Evolutionary conservation across 2,329 filamentous ascomycete species (phyloP), one percentile per base, ranked within the genome.

Genomic region (Lasiodiplodia hormozganensis): DNA sequence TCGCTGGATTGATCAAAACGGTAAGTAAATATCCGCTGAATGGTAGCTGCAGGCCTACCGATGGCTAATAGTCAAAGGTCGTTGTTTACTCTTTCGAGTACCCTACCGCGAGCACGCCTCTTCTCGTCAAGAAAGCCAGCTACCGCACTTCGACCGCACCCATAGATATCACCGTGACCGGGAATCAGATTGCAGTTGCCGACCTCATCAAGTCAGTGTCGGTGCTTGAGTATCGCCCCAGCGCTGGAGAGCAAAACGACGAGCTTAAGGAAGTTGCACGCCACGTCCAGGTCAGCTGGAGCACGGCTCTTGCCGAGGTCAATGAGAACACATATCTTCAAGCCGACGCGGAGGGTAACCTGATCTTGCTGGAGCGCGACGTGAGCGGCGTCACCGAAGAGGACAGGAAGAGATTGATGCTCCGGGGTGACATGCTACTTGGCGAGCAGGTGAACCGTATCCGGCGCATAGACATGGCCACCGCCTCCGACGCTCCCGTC

Each of bases 401-500:
- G 65, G 93, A 97, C 73, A 87, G 86, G 69, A 86, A 86, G 62
- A 85, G 89, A 34, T 81, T 98, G 72, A 86, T 92, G 52, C 85
- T 94, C 5, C 92, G 88, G 0, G 90, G 91, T 69, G 94, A 97
- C 79, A 88, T 98, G 71, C 89, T 91, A 54, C 84, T 99, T 11
- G 94, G 96, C 1, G 95, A 99, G 78, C 93, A 96, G 87, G 93
- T 98, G 67, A 99, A 99, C 76, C 87, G 89, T 38, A 97, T 98
- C 67, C 87, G 90, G 25, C 88, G 88, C 34, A 87, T 98, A 21
- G 85, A 90, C 66, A 88, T 96, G 11, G 85, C 88, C 34, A 84
- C 88, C 3, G 85, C 85, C 21, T 82, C 88, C 2, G 89, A 85
- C 71, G 89, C 92, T 10, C 84, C 90, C 31, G 89, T 97, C 8